Base-by-base conservation (phyloP, 345 rosid genomes). In the Lepidium sativum region DNA sequence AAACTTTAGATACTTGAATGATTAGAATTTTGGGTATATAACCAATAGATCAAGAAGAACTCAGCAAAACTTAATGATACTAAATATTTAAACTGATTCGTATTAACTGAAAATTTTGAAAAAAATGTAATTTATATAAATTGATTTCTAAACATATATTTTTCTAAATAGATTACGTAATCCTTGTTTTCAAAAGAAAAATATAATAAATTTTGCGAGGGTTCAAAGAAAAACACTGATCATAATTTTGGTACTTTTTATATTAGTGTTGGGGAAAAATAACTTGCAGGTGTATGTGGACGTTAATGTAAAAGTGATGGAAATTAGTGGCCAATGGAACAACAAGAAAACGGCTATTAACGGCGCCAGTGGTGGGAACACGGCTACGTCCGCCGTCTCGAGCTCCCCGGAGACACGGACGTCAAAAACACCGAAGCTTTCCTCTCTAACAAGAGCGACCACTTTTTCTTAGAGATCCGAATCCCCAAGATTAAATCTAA, bases 401-500 rank as follows among this genome's bases (percentile, higher is more conserved):
- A 89, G 85, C 81, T 92, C 20, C 95, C 91, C 1, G 79, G 80
- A 57, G 95, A 92, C 67, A 91, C 81, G 34, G 92, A 87, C n/a
- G 66, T 80, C 80, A 80, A 51, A 45, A 80, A 74, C 67, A 54
- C 73, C 0, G 92, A 86, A 54, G 85, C 80, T 39, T 64, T 52
- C 54, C 9, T 87, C 50, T 78, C 61, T 2, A 80, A 63, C 57
- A 82, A 79, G 9, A 67, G 58, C 5, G 76, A 50, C 50, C 42
- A 50, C 71, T 25, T 58, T 9, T 11, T 80, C 61, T 62, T 92
- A 52, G 95, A 92, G 73, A 65, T 89, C 25, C 82, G 78, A 74
- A 79, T 89, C 54, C 89, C 92, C 4, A 91, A 68, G 75, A 80
- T 21, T 35, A 62, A 48, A 55, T 63, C 65, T 25, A 63, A 57